Conservation (phyloP, 257 asterid species). For the Gentiana straminea region DNA sequence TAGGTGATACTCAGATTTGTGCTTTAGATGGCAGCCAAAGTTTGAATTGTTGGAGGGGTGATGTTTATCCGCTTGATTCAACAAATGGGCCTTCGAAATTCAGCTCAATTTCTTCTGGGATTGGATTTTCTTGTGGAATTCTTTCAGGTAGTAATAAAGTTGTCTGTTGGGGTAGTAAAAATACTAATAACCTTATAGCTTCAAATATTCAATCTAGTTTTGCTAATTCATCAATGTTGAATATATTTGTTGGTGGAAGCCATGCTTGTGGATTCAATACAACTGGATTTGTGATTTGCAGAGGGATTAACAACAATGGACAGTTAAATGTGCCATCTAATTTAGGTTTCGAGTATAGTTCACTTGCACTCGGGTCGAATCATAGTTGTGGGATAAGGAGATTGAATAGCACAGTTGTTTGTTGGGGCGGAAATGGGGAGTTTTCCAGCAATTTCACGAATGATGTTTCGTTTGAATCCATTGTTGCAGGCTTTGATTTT, state of each 20-base stretch:
- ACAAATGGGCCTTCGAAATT: slow-evolving; percentile 18
- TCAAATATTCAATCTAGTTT: slow-evolving; percentile 32
- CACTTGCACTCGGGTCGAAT: slow-evolving; percentile 46
- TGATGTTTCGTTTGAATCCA: slow-evolving; percentile 46
- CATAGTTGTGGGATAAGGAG: slow-evolving; percentile 60
- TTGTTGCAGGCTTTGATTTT: slow-evolving; percentile 55
- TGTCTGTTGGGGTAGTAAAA: slow-evolving; percentile 50
- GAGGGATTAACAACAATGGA: slow-evolving; percentile 47
- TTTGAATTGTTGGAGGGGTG: slow-evolving; percentile 56
- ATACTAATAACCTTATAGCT: slow-evolving; percentile 4
- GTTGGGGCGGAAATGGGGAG: slow-evolving; percentile 62
- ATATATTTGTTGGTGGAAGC: slow-evolving; percentile 44
- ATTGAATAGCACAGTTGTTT: slow-evolving; percentile 44
- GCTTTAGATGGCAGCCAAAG: slow-evolving; percentile 25
- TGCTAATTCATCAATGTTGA: slow-evolving; percentile 32
- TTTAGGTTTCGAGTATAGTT: slow-evolving; percentile 24
- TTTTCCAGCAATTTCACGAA: slow-evolving; percentile 21
- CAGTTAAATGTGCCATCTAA: slow-evolving; percentile 46
- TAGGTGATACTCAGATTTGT: slow-evolving; percentile 64
- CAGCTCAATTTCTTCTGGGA: slow-evolving; percentile 47
- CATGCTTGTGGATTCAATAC: slow-evolving; percentile 62
- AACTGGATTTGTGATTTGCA: slow-evolving; percentile 45
- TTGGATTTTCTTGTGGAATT: slow-evolving; percentile 60
- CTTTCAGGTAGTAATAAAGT: slow-evolving; percentile 21
- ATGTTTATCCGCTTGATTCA: background rate